Conservation (phyloP, 345 rosid species). For the Pistacia integerrima region DNA sequence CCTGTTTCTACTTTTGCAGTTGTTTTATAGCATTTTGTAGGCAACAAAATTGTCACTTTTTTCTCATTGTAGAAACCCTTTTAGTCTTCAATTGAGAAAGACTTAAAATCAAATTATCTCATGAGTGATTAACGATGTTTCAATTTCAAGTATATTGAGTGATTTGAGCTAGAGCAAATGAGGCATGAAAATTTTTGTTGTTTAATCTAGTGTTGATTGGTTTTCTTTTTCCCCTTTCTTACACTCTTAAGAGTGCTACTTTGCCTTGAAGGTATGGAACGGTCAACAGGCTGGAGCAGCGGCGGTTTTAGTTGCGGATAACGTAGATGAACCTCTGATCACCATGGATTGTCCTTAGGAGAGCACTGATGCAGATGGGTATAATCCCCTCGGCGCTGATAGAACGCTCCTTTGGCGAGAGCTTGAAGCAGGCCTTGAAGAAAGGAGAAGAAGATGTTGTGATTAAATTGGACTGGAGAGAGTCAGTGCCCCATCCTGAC, state of each 20-base stretch:
- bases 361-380: conserved; percentile 57
- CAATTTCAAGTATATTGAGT: not conserved
- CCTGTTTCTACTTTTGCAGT: not conserved
- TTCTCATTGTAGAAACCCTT: too few species aligned
- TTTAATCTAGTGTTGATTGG: not conserved
- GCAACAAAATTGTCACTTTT: too few species aligned
- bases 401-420: conserved; percentile 63
- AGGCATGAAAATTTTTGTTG: not conserved
- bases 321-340: conserved; percentile 67
- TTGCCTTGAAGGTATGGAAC: conserved; percentile 86
- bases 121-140: not conserved
- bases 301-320: conserved; percentile 80
- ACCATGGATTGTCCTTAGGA: conserved; percentile 91
- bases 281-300: conserved; percentile 90
- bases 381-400: conserved; percentile 86
- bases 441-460: conserved; percentile 60
- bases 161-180: not conserved
- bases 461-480: conserved; percentile 83
- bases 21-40: too few species aligned
- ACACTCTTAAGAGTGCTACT: conserved; percentile 74
- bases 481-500: conserved; percentile 94
- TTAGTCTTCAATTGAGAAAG: not conserved
- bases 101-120: not conserved
- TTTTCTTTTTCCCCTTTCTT: not conserved
- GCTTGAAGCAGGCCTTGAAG: conserved; percentile 68